These are phyloP conservation scores for Friedmanniomyces simplex DNA, from an alignment of 495 filamentous ascomycete species.

Conservation along the genomic window DNA sequence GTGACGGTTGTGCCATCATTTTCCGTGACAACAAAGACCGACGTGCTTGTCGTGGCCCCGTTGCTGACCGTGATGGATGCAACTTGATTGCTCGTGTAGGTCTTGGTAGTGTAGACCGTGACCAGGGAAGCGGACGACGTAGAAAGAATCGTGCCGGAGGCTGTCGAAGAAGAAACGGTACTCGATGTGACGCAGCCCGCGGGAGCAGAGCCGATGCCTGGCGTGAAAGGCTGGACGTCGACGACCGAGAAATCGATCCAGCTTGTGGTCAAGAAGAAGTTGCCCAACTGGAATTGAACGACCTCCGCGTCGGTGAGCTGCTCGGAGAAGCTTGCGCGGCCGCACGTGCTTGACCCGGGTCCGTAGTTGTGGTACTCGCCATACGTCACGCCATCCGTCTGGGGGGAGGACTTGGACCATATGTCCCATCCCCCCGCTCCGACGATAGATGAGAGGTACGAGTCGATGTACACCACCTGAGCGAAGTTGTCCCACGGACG, in stretches of 20 bases:
- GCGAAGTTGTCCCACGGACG: constrained; percentile 56
- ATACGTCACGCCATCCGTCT: constrained; percentile 45
- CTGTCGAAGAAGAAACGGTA: neutral
- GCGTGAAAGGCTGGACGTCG: constrained; percentile 10
- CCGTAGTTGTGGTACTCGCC: constrained; percentile 53
- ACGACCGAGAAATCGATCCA: constrained; percentile 11
- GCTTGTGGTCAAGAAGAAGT: constrained; percentile 6
- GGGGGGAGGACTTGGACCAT: constrained; percentile 42
- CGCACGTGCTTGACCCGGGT: constrained; percentile 33
- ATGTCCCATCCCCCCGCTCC: constrained; percentile 50
- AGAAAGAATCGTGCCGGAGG: neutral
- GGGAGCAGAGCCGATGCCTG: constrained; percentile 11
- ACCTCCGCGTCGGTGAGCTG: constrained; percentile 12
- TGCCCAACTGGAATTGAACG: constrained; percentile 13
- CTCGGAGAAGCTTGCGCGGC: constrained; percentile 10
- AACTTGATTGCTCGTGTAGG: constrained; percentile 2
- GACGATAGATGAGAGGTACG: constrained; percentile 41
- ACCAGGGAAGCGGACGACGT: neutral
- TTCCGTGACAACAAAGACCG: neutral
- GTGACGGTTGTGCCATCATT: constrained; percentile 5
- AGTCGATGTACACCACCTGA: constrained; percentile 52
- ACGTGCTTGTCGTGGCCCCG: neutral
- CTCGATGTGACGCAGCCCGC: neutral
- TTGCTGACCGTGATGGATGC: neutral
- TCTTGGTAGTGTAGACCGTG: constrained; percentile 8